Evolutionary conservation across 2,329 filamentous ascomycete genomes (phyloP), one percentile per base, ranked within the genome.

Genomic region (Alternaria viburni): DNA sequence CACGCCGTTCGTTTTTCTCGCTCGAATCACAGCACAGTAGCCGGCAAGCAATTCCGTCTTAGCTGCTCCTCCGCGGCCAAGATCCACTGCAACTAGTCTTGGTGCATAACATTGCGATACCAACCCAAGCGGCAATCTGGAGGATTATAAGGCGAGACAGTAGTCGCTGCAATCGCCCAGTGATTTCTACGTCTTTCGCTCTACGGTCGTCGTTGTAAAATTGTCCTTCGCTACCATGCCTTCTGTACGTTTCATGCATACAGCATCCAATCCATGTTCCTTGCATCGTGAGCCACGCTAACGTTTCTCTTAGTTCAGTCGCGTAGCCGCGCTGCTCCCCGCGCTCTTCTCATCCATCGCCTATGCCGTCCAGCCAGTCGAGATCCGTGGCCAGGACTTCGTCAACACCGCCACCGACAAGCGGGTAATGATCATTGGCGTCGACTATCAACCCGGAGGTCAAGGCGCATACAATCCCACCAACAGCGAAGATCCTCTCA

Each of bases 391-490:
- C 62, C 85, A 87, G 76, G 85, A 90, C 75, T 89, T 90, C 77
- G 83, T 90, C 70, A 86, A 89, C 76, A 83, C 83, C 36, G 81
- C 85, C 57, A 87, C 86, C 17, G 83, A 84, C 59, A 84, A 87
- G 68, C 85, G 88, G 51, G 86, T 90, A 77, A 85, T 88, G 80
- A 85, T 90, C 62, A 81, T 89, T 62, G 88, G 87, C 76, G 86
- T 89, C 62, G 88, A 80, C 65, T 79, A 89, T 69, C 88, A 90
- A 74, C 88, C 88, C 21, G 88, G 88, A 70, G 88, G 88, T 66
- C 84, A 87, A 60, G 84, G 82, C 57, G 87, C 83, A 59, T 89
- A 88, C 79, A 83, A 84, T 65, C 82, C 83, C 11, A 77, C 81
- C 15, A 76, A 78, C 28, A 80, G 80, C 43, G 62, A 79, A 43